Percentiles rank a stretch among this genome's conserved stretches.
phyloP scores from a whole-genome alignment of 176 grass and related monocot genomes.

The Eragrostis curvula region DNA sequence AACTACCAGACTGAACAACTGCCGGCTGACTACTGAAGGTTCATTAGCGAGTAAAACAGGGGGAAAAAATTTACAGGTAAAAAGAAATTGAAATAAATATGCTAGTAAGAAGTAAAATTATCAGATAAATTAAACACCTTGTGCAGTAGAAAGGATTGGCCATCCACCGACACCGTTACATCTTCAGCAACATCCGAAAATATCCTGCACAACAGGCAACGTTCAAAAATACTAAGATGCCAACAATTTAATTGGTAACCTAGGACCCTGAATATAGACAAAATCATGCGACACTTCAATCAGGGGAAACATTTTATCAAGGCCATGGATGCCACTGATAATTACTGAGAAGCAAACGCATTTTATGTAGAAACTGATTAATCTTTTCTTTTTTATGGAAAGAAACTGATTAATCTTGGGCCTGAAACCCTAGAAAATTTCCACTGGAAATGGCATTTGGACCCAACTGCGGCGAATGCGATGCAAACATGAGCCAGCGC shows the following conservation, averaged over 20 bases:
- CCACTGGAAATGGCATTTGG: not conserved
- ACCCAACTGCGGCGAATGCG: not conserved
- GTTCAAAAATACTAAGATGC: not conserved
- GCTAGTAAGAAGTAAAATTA: not conserved
- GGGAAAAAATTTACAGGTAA: not conserved
- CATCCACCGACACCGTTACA: constrained; percentile 72
- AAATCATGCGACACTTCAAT: too few relatives aligned
- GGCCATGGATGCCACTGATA: too few relatives aligned
- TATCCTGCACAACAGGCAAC: constrained; percentile 63
- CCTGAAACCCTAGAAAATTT: too few relatives aligned
- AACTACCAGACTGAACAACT: not conserved
- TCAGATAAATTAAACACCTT: constrained; percentile 54
- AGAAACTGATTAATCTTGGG: not conserved
- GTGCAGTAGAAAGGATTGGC: constrained; percentile 82
- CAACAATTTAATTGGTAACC: not conserved
- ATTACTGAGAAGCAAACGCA: too few relatives aligned
- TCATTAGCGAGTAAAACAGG: not conserved
- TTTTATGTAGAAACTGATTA: not conserved
- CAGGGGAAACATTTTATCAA: too few relatives aligned
- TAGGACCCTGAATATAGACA: not conserved
- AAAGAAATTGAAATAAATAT: not conserved
- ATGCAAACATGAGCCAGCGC: not conserved
- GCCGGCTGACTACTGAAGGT: not conserved
- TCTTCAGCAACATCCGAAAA: constrained; percentile 94
- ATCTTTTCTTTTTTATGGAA: not conserved